phyloP scores from a whole-genome alignment of 805 yeast species.

The Ogataea pini region DNA sequence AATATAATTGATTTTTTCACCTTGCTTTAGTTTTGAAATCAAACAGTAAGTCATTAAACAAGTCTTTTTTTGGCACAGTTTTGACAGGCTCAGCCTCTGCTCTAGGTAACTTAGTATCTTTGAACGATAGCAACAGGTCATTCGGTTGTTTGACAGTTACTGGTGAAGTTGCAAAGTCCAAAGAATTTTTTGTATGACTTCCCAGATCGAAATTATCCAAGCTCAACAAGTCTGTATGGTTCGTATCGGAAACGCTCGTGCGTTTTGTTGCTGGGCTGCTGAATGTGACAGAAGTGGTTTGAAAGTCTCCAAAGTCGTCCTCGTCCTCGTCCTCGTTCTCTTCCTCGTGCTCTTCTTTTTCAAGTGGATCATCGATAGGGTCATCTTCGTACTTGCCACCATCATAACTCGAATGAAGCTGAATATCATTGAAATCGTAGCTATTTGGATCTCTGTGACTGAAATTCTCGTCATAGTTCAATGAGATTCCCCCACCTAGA shows the following conservation, averaged over 20 bases:
- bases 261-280: conserved; percentile 5
- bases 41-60: conserved; percentile 16
- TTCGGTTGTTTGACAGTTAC: background rate
- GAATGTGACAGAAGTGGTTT: conserved; percentile 12
- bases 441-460: background rate
- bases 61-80: conserved; percentile 7
- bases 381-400: conserved; percentile 2
- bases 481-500: conserved; percentile 10
- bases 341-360: background rate
- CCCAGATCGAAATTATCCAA: conserved; percentile 2
- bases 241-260: conserved; percentile 1
- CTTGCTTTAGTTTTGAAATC: conserved; percentile 13
- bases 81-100: background rate
- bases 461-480: conserved; percentile 7
- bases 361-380: background rate
- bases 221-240: background rate
- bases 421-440: conserved; percentile 7
- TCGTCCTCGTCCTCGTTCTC: conserved; percentile 19
- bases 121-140: background rate
- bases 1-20: conserved; percentile 1
- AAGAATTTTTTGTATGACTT: background rate
- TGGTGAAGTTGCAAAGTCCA: background rate
- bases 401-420: conserved; percentile 1
- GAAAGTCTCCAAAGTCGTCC: conserved; percentile 29
- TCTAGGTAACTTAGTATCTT: background rate